Percentiles rank a stretch among this genome's conserved stretches.
These are phyloP conservation scores for Cytospora piceae DNA, from an alignment of 2,329 filamentous ascomycete species.

Conservation along the genomic window DNA sequence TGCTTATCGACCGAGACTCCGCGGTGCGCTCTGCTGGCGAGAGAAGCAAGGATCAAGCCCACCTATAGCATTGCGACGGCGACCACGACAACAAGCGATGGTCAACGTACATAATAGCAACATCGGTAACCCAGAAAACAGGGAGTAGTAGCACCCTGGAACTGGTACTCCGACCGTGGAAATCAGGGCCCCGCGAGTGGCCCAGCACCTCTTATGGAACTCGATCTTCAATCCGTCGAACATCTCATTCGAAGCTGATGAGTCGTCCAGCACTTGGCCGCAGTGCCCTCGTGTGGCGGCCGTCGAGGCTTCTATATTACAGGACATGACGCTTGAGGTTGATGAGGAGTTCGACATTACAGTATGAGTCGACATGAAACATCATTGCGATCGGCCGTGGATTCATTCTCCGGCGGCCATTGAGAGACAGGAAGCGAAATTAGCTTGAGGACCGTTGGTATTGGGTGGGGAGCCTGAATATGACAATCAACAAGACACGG, in stretches of 20 bases:
- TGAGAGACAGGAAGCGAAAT: neutral
- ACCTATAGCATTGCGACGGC: neutral
- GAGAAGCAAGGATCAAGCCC: neutral
- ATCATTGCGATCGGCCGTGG: neutral
- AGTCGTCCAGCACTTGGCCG: neutral
- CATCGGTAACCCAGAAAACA: too few species aligned
- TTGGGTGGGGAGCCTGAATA: neutral
- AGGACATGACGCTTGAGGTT: conserved; percentile 3
- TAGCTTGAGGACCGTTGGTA: neutral
- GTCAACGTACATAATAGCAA: neutral
- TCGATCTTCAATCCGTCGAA: neutral
- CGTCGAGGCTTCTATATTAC: neutral
- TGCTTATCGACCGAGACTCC: neutral
- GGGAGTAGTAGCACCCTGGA: neutral
- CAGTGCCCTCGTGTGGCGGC: neutral
- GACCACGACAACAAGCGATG: neutral
- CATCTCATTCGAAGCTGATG: conserved; percentile 1
- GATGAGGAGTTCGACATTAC: conserved; percentile 5
- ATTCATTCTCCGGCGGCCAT: neutral
- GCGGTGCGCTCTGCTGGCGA: neutral
- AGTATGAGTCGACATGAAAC: neutral
- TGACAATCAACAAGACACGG: too few species aligned
- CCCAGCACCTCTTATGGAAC: neutral
- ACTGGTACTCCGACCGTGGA: neutral
- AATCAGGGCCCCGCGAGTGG: neutral